Base-by-base conservation (phyloP, 371 early-diverging fungal species). In the Dinochytrium kinnereticum region DNA sequence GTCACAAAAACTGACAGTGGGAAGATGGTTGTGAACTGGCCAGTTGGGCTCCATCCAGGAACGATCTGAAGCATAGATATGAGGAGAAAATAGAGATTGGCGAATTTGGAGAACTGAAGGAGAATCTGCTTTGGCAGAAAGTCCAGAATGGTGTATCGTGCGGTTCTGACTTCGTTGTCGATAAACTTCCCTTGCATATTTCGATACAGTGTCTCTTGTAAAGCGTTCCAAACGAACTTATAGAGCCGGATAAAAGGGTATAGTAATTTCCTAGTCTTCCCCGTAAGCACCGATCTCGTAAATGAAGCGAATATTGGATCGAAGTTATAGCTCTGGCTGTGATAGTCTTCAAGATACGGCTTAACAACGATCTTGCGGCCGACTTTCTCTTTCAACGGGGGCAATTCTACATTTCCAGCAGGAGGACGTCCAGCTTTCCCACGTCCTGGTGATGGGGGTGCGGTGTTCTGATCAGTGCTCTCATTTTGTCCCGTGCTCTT, bases 111-210 rank as follows among this genome's bases (percentile, higher is more conserved):
- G 71, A 97, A 94, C 83, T 99, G 99, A 72, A 93, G 93, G 55
- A 92, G 89, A n/a, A 98, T 78, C 76, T 98, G 95, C 71, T 92
- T 91, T 24, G 99, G 99, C 59, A 99, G 68, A 81, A 98, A 99
- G 0, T 91, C 90, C 31, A 92, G 69, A 17, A 90, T 82, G 55
- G 92, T 95, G 84, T 92, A 98, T 84, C 91, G 96, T 59, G 94
- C 91, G 39, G 93, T 95, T 51, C 83, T 89, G 66, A 96, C 87
- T 30, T 87, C 85, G 78, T 95, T 95, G 78, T 72, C 76, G 19
- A 75, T 70, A 49, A 77, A 81, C 5, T 69, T 66, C 19, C 69
- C 73, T 64, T 69, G 51, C 66, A 66, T 66, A 26, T 38, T 28
- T 5, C 66, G 2, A 28, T 40, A 66, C 24, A 66, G 15, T 3